Evolutionary conservation across 805 yeast species (phyloP).

Genomic region (Sugiyamaella qingdaonensis): DNA sequence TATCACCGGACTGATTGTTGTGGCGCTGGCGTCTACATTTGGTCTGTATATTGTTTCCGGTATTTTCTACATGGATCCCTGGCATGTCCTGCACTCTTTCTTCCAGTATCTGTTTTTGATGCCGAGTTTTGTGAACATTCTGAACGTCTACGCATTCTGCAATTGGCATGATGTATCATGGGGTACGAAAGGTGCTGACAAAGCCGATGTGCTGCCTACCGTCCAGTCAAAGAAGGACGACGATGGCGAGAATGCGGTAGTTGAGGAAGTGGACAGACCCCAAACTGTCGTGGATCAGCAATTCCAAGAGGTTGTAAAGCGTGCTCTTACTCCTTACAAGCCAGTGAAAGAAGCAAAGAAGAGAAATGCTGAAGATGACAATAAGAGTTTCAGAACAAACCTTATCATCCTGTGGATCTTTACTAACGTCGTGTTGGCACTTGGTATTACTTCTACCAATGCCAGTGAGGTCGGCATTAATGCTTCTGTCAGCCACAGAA

Average conservation of each 20-base stretch:
- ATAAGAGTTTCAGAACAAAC: slow-evolving; percentile 40
- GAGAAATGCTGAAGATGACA: slow-evolving; percentile 33
- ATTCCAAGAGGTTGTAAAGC: slow-evolving; percentile 43
- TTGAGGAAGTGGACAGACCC: slow-evolving; percentile 46
- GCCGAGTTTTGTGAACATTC: slow-evolving; percentile 40
- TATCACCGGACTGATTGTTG: slow-evolving; percentile 52
- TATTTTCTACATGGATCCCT: slow-evolving; percentile 57
- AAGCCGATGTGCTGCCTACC: slow-evolving; percentile 50
- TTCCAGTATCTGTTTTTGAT: slow-evolving; percentile 34
- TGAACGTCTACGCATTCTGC: slow-evolving; percentile 65
- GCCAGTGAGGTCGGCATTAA: slow-evolving; percentile 35
- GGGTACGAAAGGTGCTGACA: slow-evolving; percentile 68
- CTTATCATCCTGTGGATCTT: slow-evolving; percentile 38
- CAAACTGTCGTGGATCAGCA: slow-evolving; percentile 52
- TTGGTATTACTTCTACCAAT: slow-evolving; percentile 36
- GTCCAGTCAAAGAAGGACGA: slow-evolving; percentile 45
- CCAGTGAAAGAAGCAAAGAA: slow-evolving; percentile 32
- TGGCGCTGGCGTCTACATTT: slow-evolving; percentile 57
- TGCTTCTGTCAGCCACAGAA: slow-evolving; percentile 35
- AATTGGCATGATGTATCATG: slow-evolving; percentile 69
- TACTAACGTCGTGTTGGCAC: slow-evolving; percentile 35
- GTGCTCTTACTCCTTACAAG: slow-evolving; percentile 48
- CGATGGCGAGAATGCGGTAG: slow-evolving; percentile 50
- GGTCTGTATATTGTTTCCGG: slow-evolving; percentile 59
- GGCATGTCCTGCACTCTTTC: slow-evolving; percentile 61